Evolutionary conservation across 306 rosid genomes (phyloP), one percentile per base, ranked within the genome.

Genomic region (Trifolium pratense): DNA sequence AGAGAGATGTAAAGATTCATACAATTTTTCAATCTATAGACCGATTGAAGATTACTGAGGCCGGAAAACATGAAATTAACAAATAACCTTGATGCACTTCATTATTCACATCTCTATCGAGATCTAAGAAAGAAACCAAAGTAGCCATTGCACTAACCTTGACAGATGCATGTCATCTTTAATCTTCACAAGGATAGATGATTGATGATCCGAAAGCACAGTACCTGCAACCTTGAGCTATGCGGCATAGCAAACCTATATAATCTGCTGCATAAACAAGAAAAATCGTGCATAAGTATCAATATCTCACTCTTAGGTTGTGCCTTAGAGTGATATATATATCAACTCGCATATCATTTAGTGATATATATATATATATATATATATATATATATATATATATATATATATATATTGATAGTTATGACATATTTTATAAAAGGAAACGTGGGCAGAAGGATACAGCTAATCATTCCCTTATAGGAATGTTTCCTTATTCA

Each of bases 201-300:
- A 95, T 43, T 90, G 83, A 82, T 91, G 94, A 87, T 95, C 97
- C 5, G n/a, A n/a, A n/a, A n/a, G n/a, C n/a, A n/a, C n/a, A n/a
- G 74, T 95, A 95, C 79, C 76, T 91, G 73, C 97, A 95, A 70
- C 97, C 97, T 25, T 81, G 85, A 66, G 97, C 99, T 77, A 95
- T 91, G 55, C 99, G 96, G 65, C 99, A 95, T 32, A 97, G 97
- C 86, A 95, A 86, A 76, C 97, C 99, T 78, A 95, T 84, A 81
- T 88, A 83, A 78, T 95, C 97, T 48, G 99, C 99, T 95, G 93
- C 87, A 81, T 63, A 56, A 77, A 70, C 67, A 26, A 34, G 60
- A 59, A 11, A 52, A 58, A 39, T 23, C 34, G 0, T 18, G 23
- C 58, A 66, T 20, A 64, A 37, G 32, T 18, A 17, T 36, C 23